Base-by-base conservation (phyloP, 495 filamentous ascomycete species). In the Aspergillus mulundensis region DNA sequence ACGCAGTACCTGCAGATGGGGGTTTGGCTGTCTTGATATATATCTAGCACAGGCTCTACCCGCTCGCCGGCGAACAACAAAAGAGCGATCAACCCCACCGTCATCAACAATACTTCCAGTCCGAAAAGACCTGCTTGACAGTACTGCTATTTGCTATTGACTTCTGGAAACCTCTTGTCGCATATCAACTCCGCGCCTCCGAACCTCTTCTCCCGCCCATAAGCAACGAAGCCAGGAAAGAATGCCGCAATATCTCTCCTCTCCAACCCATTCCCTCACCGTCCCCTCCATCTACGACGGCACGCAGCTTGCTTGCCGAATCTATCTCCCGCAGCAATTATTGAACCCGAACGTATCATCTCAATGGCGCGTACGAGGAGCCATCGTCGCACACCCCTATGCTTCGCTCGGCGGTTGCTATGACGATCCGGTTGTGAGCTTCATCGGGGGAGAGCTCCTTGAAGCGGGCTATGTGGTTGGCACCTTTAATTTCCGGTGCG, bases 401-500 rank as follows among this genome's bases (percentile, higher is more conserved):
- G 90, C 91, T 18, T 82, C 88, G 0, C 74, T 97, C 6, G 94
- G 94, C 11, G 94, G 94, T 5, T 86, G 76, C 72, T 93, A 84
- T 67, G 88, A 97, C 66, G 91, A 97, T 60, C 79, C 80, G 0
- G 78, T 95, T 19, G 89, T 98, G 14, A 71, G 80, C 28, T 72
- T 82, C 20, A 66, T 88, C 12, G 81, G 80, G 1, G 67, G 68
- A 2, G 84, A 86, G 52, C 75, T 96, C 21, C 67, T 95, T 7
- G 68, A 76, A 5, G 64, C 75, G 21, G 90, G 88, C 16, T 93
- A 81, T 62, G 68, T 95, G 2, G 89, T 97, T 16, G 87, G 79
- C 6, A 95, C 90, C 1, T 97, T 97, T 68, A 97, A 98, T 65
- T 96, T 97, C 61, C 83, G 91, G 91, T 95, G 69, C 16, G 25